phyloP scores from a whole-genome alignment of 371 early-diverging fungal species.

The Mortierella sp. region DNA sequence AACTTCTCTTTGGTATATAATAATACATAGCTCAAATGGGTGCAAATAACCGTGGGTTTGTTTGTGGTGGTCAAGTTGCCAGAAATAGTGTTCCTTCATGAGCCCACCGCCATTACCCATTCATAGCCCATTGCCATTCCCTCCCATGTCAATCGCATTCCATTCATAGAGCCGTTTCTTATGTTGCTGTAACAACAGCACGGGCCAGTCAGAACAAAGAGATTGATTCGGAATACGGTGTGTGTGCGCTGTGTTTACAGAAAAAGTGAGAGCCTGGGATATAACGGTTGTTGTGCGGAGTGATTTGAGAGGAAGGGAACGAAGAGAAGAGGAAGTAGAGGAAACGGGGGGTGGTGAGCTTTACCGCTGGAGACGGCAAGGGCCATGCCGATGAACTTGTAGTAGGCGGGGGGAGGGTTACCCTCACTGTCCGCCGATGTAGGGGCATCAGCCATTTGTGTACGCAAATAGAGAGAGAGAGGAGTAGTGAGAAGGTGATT shows the following conservation, averaged over 20 bases:
- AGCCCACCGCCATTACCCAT: too few species aligned
- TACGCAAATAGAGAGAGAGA: not conserved
- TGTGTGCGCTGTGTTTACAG: not conserved
- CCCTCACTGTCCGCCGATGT: constrained; percentile 4
- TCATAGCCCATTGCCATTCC: too few species aligned
- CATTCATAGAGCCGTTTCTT: too few species aligned
- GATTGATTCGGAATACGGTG: not conserved
- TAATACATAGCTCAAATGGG: too few species aligned
- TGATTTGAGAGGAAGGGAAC: not conserved
- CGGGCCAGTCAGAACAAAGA: not conserved
- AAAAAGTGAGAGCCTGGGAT: not conserved
- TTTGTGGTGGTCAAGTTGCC: too few species aligned
- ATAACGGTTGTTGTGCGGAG: too few species aligned
- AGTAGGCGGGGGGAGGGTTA: constrained; percentile 58
- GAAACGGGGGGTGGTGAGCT: not conserved
- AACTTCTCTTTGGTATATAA: too few species aligned
- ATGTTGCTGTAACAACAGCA: not conserved
- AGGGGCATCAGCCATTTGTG: constrained; percentile 24
- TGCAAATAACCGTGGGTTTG: too few species aligned
- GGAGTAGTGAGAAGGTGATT: not conserved
- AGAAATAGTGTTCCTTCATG: too few species aligned
- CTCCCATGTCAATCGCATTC: too few species aligned
- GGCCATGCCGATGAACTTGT: constrained; percentile 88
- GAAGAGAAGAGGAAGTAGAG: not conserved
- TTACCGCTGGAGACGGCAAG: constrained; percentile 83